Conservation (phyloP, 306 rosid genomes). For the Datisca glomerata region DNA sequence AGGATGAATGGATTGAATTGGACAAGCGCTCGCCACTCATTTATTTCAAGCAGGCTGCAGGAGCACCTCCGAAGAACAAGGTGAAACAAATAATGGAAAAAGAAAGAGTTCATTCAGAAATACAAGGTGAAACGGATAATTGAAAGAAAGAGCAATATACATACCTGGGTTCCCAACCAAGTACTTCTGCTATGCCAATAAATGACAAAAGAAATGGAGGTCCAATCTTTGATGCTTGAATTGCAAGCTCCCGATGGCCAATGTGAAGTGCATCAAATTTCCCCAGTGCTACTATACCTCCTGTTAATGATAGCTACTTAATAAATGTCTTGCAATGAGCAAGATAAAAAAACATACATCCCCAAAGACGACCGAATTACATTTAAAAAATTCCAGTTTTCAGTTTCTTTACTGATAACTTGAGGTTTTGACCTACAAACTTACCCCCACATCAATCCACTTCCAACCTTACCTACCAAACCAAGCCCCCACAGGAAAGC, state of each 20-base stretch:
- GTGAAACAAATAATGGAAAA: neutral
- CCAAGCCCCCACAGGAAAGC: no score
- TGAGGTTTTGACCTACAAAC: no score
- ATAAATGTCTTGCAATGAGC: neutral
- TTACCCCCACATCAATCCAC: no score
- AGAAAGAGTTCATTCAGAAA: slow-evolving; percentile 3
- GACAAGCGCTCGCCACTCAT: no score
- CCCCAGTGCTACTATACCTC: slow-evolving; percentile 91
- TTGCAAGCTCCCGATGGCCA: slow-evolving; percentile 93
- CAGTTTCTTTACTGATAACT: no score
- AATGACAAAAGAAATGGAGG: slow-evolving; percentile 88
- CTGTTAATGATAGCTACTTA: slow-evolving; percentile 25
- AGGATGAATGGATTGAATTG: neutral
- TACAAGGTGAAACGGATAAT: slow-evolving; percentile 7
- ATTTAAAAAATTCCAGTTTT: no score
- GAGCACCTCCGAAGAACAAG: no score
- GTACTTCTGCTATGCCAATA: slow-evolving; percentile 80
- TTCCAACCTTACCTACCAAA: no score
- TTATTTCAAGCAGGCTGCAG: no score
- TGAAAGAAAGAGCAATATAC: slow-evolving; percentile 8
- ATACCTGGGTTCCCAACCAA: slow-evolving; percentile 94
- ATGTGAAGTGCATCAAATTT: slow-evolving; percentile 92
- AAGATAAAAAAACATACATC: neutral
- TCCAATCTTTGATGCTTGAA: slow-evolving; percentile 90
- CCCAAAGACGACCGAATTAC: neutral